phyloP scores from a whole-genome alignment of 208 protist species.

The Crithidia sp. region DNA sequence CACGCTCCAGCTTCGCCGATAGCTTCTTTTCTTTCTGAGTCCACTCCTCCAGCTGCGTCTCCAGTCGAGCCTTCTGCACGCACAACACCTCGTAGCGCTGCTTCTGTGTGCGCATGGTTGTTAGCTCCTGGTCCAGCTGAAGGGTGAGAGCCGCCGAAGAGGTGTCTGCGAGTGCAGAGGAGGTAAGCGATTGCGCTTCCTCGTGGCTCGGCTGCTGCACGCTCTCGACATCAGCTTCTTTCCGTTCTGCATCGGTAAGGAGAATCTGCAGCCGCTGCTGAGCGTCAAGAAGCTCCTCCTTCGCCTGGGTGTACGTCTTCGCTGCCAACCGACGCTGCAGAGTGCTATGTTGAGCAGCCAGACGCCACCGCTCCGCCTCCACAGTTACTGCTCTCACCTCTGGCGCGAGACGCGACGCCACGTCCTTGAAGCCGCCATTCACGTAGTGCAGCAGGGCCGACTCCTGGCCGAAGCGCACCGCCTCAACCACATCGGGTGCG shows the following conservation, averaged over 20 bases:
- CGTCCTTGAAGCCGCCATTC: conserved; percentile 11
- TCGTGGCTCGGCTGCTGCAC: background rate
- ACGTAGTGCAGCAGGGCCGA: conserved; percentile 20
- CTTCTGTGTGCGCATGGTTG: conserved; percentile 15
- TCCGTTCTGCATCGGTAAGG: background rate
- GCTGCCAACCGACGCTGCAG: background rate
- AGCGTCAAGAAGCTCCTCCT: conserved; percentile 6
- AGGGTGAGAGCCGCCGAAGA: conserved; percentile 1
- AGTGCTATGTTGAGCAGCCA: conserved; percentile 6
- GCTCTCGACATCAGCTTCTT: background rate
- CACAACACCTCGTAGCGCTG: conserved; percentile 14
- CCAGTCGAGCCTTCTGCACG: conserved; percentile 1
- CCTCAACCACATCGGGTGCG: background rate
- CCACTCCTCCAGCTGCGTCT: conserved; percentile 7
- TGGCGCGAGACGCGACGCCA: background rate
- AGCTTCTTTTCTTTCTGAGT: background rate
- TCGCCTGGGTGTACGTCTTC: background rate
- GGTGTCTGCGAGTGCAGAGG: background rate
- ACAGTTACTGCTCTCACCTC: conserved; percentile 5
- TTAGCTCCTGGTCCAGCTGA: conserved; percentile 15
- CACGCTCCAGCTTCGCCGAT: background rate
- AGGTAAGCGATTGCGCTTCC: background rate
- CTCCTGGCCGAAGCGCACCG: conserved; percentile 7
- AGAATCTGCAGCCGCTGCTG: background rate
- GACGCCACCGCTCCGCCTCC: conserved; percentile 13